phyloP scores from a whole-genome alignment of 495 filamentous ascomycete species.

The Podospora fimiseda region DNA sequence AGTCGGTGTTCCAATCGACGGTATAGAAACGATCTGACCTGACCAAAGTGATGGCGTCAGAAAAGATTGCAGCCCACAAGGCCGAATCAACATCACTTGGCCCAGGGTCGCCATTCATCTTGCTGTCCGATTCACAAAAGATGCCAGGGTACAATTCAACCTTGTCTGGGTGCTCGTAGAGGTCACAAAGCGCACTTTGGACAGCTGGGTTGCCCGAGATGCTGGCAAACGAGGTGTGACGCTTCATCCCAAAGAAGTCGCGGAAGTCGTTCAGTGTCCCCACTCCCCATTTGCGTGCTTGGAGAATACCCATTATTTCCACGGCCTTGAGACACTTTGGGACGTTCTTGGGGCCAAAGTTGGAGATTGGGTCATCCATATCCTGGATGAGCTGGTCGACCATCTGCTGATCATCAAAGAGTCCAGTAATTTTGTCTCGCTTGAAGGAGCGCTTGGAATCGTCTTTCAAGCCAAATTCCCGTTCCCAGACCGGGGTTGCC shows the following conservation, averaged over 20 bases:
- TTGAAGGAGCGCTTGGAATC: no score
- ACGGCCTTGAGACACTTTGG: slow-evolving; percentile 62
- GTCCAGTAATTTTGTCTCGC: slow-evolving; percentile 45
- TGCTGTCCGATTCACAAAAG: slow-evolving; percentile 64
- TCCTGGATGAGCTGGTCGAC: slow-evolving; percentile 53
- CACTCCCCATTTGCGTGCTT: slow-evolving; percentile 69
- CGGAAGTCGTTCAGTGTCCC: slow-evolving; percentile 78
- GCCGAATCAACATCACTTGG: slow-evolving; percentile 67
- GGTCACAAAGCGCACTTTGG: slow-evolving; percentile 55
- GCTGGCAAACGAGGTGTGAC: slow-evolving; percentile 63
- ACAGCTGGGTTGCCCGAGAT: slow-evolving; percentile 71
- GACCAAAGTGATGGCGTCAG: slow-evolving; percentile 72
- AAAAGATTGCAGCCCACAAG: slow-evolving; percentile 65
- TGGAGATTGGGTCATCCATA: slow-evolving; percentile 51
- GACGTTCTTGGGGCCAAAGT: slow-evolving; percentile 60
- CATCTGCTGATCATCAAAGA: slow-evolving; percentile 54
- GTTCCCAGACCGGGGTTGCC: no score
- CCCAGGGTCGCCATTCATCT: slow-evolving; percentile 54
- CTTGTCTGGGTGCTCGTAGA: slow-evolving; percentile 70
- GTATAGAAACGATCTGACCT: slow-evolving; percentile 79
- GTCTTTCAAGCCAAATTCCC: no score
- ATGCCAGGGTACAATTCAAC: slow-evolving; percentile 49
- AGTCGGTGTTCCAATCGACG: slow-evolving; percentile 56
- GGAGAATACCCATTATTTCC: slow-evolving; percentile 72
- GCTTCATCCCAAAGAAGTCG: slow-evolving; percentile 61